phyloP scores from a whole-genome alignment of 768 basidiomycete genomes.

The Rhodotorula kratochvilovae region DNA sequence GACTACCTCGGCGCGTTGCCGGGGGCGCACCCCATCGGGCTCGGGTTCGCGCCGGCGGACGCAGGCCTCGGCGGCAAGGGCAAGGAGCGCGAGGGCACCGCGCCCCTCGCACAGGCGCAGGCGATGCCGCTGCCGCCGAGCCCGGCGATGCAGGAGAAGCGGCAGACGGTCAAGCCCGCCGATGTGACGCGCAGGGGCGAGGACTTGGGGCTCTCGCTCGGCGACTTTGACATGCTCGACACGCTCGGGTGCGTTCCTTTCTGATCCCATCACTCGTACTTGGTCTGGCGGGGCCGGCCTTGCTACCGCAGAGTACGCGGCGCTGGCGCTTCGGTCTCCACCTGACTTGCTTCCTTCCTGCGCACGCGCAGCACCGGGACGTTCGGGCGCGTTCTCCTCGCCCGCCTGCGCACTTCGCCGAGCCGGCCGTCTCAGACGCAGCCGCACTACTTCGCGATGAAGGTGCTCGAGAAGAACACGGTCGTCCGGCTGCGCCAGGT shows the following conservation, averaged over 20 bases:
- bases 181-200: constrained; percentile 34
- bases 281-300: background rate
- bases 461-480: constrained; percentile 78
- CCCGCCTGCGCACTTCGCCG: constrained; percentile 60
- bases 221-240: constrained; percentile 44
- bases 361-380: constrained; percentile 70
- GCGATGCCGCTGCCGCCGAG: background rate
- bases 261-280: background rate
- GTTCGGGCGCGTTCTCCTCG: constrained; percentile 86
- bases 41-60: background rate
- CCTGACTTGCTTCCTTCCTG: too few relatives aligned
- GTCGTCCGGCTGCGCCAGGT: constrained; percentile 86
- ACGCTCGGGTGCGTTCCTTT: constrained; percentile 40
- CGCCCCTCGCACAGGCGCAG: background rate
- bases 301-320: background rate
- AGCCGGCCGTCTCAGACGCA: constrained; percentile 53
- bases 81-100: background rate
- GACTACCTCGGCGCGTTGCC: background rate
- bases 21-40: background rate
- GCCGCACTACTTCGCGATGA: constrained; percentile 73
- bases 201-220: constrained; percentile 39
- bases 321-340: background rate
- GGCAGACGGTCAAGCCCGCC: background rate
- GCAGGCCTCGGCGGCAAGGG: background rate
- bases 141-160: background rate